These are phyloP conservation scores for Thyridium curvatum DNA, from an alignment of 2,329 filamentous ascomycete species.

Conservation along the genomic window DNA sequence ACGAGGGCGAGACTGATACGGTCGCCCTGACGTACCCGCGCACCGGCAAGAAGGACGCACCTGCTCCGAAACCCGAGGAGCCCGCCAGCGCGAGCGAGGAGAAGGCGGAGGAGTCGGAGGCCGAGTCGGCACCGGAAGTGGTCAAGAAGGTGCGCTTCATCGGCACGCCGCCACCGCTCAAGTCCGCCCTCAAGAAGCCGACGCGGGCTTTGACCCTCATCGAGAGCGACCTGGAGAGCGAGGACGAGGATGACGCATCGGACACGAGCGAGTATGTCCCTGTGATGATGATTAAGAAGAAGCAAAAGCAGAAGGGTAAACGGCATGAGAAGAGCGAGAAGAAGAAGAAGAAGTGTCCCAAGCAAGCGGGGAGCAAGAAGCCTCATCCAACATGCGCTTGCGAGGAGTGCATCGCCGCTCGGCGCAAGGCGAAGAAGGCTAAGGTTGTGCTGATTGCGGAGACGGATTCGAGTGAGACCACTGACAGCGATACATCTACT, in stretches of 20 bases:
- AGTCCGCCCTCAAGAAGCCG: slow-evolving; percentile 30
- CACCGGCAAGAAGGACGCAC: slow-evolving; percentile 11
- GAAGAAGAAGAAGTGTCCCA: slow-evolving; percentile 1
- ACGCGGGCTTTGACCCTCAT: slow-evolving; percentile 8
- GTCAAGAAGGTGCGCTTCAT: slow-evolving; percentile 39
- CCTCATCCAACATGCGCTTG: slow-evolving; percentile 29
- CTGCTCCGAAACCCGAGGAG: not conserved
- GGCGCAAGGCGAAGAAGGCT: slow-evolving; percentile 16
- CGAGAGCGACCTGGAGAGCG: slow-evolving; percentile 4
- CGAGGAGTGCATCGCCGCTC: slow-evolving; percentile 17
- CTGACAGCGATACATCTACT: slow-evolving; percentile 4
- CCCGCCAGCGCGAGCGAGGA: slow-evolving; percentile 5
- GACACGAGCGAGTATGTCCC: slow-evolving; percentile 4
- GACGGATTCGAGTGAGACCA: slow-evolving; percentile 5
- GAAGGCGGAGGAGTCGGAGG: not conserved
- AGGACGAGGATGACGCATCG: slow-evolving; percentile 7
- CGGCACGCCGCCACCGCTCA: slow-evolving; percentile 15
- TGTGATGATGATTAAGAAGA: slow-evolving; percentile 12
- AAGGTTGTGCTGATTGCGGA: slow-evolving; percentile 6
- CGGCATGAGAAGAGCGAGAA: slow-evolving; percentile 3
- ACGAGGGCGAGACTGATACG: slow-evolving; percentile 42
- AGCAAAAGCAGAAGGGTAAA: slow-evolving; percentile 5
- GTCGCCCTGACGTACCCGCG: slow-evolving; percentile 43
- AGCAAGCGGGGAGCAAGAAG: slow-evolving; percentile 16
- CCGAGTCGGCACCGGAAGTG: slow-evolving; percentile 1